A percentile compares a stretch with the other conserved stretches of the same genome.
Evolutionary conservation across 148 eudicot species (phyloP).

Genomic region (Polygonum aviculare): DNA sequence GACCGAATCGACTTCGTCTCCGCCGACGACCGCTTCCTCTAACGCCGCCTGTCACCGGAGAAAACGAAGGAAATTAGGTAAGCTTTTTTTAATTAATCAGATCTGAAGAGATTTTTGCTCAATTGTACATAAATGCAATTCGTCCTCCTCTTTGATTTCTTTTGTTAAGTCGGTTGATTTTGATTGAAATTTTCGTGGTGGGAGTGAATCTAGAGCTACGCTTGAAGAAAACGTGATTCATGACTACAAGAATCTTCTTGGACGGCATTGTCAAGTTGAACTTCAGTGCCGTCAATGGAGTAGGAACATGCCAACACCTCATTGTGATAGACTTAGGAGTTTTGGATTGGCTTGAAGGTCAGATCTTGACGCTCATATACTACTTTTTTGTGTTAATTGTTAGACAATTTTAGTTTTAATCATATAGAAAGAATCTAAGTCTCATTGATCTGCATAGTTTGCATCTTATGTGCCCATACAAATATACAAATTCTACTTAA

Average conservation of each 20-base stretch:
- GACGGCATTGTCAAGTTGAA: constrained; percentile 79
- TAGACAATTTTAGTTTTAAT: not conserved
- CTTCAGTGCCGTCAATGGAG: constrained; percentile 94
- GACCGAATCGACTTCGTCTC: not conserved
- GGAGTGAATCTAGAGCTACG: constrained; percentile 51
- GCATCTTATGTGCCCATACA: not conserved
- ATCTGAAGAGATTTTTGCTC: too few species aligned
- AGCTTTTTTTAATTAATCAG: too few species aligned
- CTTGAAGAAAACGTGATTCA: constrained; percentile 62
- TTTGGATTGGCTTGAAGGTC: constrained; percentile 65
- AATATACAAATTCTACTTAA: not conserved
- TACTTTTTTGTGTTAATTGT: not conserved
- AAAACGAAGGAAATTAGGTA: too few species aligned
- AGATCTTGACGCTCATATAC: constrained; percentile 12
- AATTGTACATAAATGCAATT: too few species aligned
- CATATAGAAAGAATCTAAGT: not conserved
- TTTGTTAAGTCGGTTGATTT: constrained; percentile 67
- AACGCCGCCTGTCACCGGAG: too few species aligned
- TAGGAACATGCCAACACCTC: constrained; percentile 78
- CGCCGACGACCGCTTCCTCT: too few species aligned
- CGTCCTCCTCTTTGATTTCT: constrained; percentile 6
- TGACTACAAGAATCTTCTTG: constrained; percentile 82
- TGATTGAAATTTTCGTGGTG: constrained; percentile 63
- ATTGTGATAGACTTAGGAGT: constrained; percentile 73
- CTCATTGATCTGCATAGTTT: not conserved